Percentiles rank a stretch among this genome's conserved stretches.
These are phyloP conservation scores for Sporopachydermia quercuum DNA, from an alignment of 805 yeast genomes.

Conservation along the genomic window DNA sequence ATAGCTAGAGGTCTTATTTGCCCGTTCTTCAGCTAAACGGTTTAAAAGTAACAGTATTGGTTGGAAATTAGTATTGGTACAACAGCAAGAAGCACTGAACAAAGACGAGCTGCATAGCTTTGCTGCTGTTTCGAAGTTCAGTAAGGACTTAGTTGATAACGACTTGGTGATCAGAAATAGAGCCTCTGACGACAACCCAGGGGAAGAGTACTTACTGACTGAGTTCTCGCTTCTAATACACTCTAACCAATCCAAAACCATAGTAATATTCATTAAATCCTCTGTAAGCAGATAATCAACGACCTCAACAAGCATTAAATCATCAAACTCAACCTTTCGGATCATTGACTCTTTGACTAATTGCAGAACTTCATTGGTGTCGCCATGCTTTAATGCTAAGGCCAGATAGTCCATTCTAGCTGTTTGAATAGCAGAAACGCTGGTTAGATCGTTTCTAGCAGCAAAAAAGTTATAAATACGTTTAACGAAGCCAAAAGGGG, in stretches of 20 bases:
- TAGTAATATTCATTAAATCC: constrained; percentile 7
- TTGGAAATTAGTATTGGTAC: too few relatives aligned
- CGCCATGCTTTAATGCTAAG: constrained; percentile 9
- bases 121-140: too few relatives aligned
- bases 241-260: constrained; percentile 19
- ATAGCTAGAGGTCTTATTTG: too few relatives aligned
- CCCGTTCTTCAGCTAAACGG: too few relatives aligned
- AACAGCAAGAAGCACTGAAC: too few relatives aligned
- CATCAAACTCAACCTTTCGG: constrained; percentile 16
- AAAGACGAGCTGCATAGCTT: too few relatives aligned
- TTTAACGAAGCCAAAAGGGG: constrained; percentile 13
- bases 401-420: constrained; percentile 14
- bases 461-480: constrained; percentile 15
- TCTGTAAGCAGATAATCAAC: constrained; percentile 5
- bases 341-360: constrained; percentile 16
- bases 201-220: too few relatives aligned
- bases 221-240: too few relatives aligned
- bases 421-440: constrained; percentile 4
- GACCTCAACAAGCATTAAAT: constrained; percentile 13
- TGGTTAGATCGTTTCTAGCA: constrained; percentile 6
- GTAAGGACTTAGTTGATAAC: too few relatives aligned
- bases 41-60: too few relatives aligned
- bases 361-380: constrained; percentile 11
- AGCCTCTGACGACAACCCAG: too few relatives aligned
- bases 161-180: too few relatives aligned